A percentile compares a stretch with the other conserved stretches of the same genome.
Evolutionary conservation across 2,329 filamentous ascomycete species (phyloP).

Genomic region (Atkinsonella hypoxylon): DNA sequence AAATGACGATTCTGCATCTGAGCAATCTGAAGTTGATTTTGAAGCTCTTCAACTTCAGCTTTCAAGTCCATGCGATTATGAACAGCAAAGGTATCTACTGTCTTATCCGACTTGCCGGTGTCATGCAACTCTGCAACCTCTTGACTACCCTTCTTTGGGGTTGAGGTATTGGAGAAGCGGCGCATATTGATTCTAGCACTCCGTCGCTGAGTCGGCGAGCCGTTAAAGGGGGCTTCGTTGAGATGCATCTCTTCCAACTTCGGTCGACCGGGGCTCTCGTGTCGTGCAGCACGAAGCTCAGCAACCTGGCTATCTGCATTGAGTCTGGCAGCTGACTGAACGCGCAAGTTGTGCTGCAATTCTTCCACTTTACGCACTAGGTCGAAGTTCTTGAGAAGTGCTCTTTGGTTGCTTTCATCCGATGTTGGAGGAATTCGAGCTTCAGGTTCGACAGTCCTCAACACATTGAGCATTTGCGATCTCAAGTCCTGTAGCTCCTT

Average conservation of each 20-base stretch:
- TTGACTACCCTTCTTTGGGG: slow-evolving; percentile 61
- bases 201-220: slow-evolving; percentile 62
- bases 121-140: slow-evolving; percentile 50
- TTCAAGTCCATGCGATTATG: slow-evolving; percentile 87
- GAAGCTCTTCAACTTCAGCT: slow-evolving; percentile 79
- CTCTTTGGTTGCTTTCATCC: slow-evolving; percentile 48
- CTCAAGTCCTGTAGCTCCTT: slow-evolving; percentile 72
- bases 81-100: slow-evolving; percentile 66
- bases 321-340: slow-evolving; percentile 67
- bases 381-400: slow-evolving; percentile 64
- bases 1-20: slow-evolving; percentile 94
- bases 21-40: slow-evolving; percentile 85
- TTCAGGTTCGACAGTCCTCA: slow-evolving; percentile 78
- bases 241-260: slow-evolving; percentile 79
- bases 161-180: slow-evolving; percentile 63
- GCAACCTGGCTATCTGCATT: slow-evolving; percentile 75
- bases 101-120: slow-evolving; percentile 74
- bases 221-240: slow-evolving; percentile 63
- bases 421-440: slow-evolving; percentile 51
- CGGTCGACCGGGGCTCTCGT: slow-evolving; percentile 59
- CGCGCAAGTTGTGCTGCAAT: slow-evolving; percentile 74
- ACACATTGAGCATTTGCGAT: slow-evolving; percentile 66
- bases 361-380: slow-evolving; percentile 78
- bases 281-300: slow-evolving; percentile 63
- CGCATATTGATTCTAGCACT: slow-evolving; percentile 39